Base-by-base conservation (phyloP, 768 basidiomycete species). In the Nidularia sp. region DNA sequence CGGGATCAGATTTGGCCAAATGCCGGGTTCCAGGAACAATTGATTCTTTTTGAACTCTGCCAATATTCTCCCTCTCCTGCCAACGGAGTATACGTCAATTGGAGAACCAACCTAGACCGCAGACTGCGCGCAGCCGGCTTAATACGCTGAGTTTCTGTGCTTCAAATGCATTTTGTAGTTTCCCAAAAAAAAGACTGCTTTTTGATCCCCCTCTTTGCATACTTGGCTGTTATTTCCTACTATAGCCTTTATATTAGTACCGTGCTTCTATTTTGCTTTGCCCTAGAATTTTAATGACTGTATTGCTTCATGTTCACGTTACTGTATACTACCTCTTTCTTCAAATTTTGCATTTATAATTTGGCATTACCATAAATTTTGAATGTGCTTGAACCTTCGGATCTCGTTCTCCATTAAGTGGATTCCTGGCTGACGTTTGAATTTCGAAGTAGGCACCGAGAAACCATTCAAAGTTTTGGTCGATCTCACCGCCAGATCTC, bases 1-100 rank as follows among this genome's bases (percentile, higher is more conserved):
- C 84, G 87, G 47, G 83, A 87, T 66, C 85, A 88, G 60, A 86
- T 88, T 49, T 89, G 87, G 86, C 79, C 82, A 54, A 86, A 82
- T 55, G 79, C 85, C n/a, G 88, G 87, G 43, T 89, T 90, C 66
- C 82, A 86, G 52, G 85, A 88, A 68, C 88, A 90, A 58, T 77
- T 90, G 29, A 82, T 88, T 34, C 70, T 90, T 45, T 90, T 87
- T 51, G 85, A 85, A 60, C 73, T 89, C 33, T 90, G 88, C 64
- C 74, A 76, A 64, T 90, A 89, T 54, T 73, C 73, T 25, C 86
- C 87, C 9, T 74, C 74, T 18, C 77, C 77, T 3, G 59, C 71
- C 12, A 80, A 83, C 57, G 85, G 85, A 6, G 81, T 86, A 55
- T 90, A 90, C 61, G 62, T 68, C 48, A 82, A 77, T 47, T 89